A percentile compares a stretch with the other conserved stretches of the same genome.
These are phyloP conservation scores for Verticillium nubilum DNA, from an alignment of 2,329 filamentous ascomycete species.

Conservation along the genomic window DNA sequence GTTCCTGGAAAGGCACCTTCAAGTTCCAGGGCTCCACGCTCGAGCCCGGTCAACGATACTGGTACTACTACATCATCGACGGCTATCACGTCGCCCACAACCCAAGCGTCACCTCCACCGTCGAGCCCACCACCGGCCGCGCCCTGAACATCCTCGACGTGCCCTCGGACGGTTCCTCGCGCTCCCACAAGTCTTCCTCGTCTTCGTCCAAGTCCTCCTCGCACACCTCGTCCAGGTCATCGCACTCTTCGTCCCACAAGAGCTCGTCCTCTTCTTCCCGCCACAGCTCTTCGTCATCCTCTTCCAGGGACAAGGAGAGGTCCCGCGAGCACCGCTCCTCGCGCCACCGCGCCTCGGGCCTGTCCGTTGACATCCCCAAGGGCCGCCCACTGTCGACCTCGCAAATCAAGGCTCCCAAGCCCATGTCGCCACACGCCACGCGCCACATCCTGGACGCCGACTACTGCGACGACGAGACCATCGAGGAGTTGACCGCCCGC, in stretches of 20 bases:
- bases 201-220: slow-evolving; percentile 37
- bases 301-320: slow-evolving; percentile 33
- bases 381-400: slow-evolving; percentile 83
- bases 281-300: slow-evolving; percentile 27
- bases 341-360: slow-evolving; percentile 44
- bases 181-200: slow-evolving; percentile 33
- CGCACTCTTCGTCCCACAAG: slow-evolving; percentile 34
- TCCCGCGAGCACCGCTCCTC: slow-evolving; percentile 32
- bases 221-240: slow-evolving; percentile 30
- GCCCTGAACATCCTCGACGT: slow-evolving; percentile 97
- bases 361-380: slow-evolving; percentile 69
- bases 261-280: slow-evolving; percentile 26
- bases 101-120: slow-evolving; percentile 80
- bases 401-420: slow-evolving; percentile 87
- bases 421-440: slow-evolving; percentile 80
- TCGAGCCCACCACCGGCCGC: slow-evolving; percentile 94
- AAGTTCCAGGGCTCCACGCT: slow-evolving; percentile 86
- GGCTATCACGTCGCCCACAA: slow-evolving; percentile 98
- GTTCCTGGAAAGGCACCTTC: slow-evolving; percentile 94
- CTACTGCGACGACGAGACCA: slow-evolving; percentile 65
- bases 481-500: slow-evolving; percentile 75
- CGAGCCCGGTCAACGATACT: slow-evolving; percentile 88
- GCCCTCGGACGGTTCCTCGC: slow-evolving; percentile 44
- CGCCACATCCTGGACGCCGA: slow-evolving; percentile 79
- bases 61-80: slow-evolving; percentile 99